Conservation (phyloP, 2,329 filamentous ascomycete genomes). For the Trichoderma gracile region DNA sequence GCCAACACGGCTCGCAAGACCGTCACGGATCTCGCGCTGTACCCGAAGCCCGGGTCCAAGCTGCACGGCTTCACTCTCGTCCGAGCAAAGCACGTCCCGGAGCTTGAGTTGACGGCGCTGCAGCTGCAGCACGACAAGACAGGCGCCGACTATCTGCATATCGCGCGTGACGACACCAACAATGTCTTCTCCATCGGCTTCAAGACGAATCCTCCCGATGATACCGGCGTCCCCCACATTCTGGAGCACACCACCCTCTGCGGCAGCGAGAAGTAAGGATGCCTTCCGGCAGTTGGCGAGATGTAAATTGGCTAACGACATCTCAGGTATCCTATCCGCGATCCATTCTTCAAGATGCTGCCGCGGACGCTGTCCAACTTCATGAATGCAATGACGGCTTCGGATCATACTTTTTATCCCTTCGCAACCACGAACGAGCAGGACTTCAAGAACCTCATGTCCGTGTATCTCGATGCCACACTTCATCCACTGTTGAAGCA, state of each 20-base stretch:
- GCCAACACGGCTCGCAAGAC: conserved; percentile 58
- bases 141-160: conserved; percentile 91
- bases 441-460: conserved; percentile 94
- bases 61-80: conserved; percentile 92
- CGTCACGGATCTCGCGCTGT: conserved; percentile 72
- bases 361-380: conserved; percentile 98
- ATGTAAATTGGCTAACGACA: conserved; percentile 33
- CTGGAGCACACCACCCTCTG: conserved; percentile 96
- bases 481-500: conserved; percentile 85
- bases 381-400: conserved; percentile 98
- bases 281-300: conserved; percentile 11
- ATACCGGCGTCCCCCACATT: conserved; percentile 94
- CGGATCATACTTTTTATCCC: conserved; percentile 95
- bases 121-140: conserved; percentile 94
- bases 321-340: conserved; percentile 87
- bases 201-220: conserved; percentile 97
- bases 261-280: conserved; percentile 79
- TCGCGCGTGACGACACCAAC: conserved; percentile 92
- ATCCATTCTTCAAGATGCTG: conserved; percentile 99
- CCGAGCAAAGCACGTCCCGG: conserved; percentile 86
- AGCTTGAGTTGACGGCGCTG: conserved; percentile 88
- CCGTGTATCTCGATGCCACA: conserved; percentile 94
- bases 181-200: conserved; percentile 99
- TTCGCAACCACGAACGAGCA: conserved; percentile 96
- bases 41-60: conserved; percentile 78